Evolutionary conservation across 2,329 filamentous ascomycete species (phyloP), one percentile per base, ranked within the genome.

Genomic region (Stromatinia cepivora): DNA sequence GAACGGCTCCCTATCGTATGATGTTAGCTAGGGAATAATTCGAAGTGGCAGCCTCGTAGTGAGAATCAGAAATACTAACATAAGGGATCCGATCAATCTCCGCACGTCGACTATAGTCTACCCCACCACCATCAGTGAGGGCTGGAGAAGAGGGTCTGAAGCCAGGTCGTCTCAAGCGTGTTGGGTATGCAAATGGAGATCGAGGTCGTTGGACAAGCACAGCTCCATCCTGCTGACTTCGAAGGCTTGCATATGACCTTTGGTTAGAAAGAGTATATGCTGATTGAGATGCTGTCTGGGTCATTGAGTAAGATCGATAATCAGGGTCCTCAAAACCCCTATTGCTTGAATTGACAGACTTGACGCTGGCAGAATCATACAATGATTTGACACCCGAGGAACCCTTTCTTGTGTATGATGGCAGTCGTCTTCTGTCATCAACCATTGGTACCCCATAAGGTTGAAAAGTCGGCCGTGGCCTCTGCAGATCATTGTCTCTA

Each of bases 101-200:
- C 61, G 75, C 76, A 63, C 76, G 75, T 17, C 76, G 75, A 69
- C 72, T 77, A 67, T 78, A 78, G 63, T 78, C 76, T 67, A 77
- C 66, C 2, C 59, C 69, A n/a, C 76, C 77, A n/a, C 75, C 76
- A 73, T 78, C 76, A 15, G 76, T 77, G 48, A 78, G 70, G 45
- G 76, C 77, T 61, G 77, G 77, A 17, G 77, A 79, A 22, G 75
- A 77, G 53, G 77, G 77, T 4, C 76, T 76, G 66, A 78, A 78
- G 3, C 84, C 84, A 25, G 85, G 85, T 28, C 86, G 82, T 75
- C 83, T 87, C 46, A 88, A 77, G 25, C 86, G 83, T 58, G 85
- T 84, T 36, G 86, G 86, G 70, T 88, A 88, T 31, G 85, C 85
- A 71, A 85, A 88, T 1, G 86, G 86, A 31, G 86, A 88, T 42